Evolutionary conservation across 164 flowering plant genomes (phyloP).

Genomic region (Tetrastigma voinierianum): DNA sequence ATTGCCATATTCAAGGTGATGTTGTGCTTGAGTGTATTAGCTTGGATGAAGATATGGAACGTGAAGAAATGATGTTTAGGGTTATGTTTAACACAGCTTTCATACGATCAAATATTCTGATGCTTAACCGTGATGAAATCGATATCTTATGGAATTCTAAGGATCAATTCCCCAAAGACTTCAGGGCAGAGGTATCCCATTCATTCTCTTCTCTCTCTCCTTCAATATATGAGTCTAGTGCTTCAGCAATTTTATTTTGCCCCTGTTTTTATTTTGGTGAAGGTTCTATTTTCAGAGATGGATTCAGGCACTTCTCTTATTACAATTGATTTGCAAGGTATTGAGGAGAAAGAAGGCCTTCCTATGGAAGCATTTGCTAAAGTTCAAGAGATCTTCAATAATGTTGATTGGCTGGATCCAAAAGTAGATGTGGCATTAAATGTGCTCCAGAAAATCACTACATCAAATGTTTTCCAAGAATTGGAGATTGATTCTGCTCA

Average conservation of each 20-base stretch:
- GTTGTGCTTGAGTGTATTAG: slow-evolving; percentile 63
- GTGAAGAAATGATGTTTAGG: slow-evolving; percentile 60
- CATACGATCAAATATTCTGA: slow-evolving; percentile 60
- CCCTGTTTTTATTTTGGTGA: slow-evolving; percentile 21
- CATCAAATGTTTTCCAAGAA: slow-evolving; percentile 41
- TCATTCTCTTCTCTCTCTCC: not conserved
- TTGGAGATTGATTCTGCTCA: slow-evolving; percentile 28
- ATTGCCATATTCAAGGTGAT: slow-evolving; percentile 68
- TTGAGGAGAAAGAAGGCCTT: slow-evolving; percentile 82
- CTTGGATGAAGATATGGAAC: slow-evolving; percentile 38
- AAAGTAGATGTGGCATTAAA: slow-evolving; percentile 55
- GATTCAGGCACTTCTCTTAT: slow-evolving; percentile 40
- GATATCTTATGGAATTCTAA: slow-evolving; percentile 58
- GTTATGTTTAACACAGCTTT: slow-evolving; percentile 74
- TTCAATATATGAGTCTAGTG: not conserved
- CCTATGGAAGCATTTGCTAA: slow-evolving; percentile 86
- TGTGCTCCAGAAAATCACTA: slow-evolving; percentile 50
- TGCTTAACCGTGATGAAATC: slow-evolving; percentile 64
- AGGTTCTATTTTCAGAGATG: slow-evolving; percentile 66
- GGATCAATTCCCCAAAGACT: slow-evolving; percentile 56
- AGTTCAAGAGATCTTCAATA: slow-evolving; percentile 78
- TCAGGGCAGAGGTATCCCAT: slow-evolving; percentile 53
- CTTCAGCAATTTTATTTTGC: not conserved
- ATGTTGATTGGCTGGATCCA: slow-evolving; percentile 68
- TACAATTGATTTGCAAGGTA: slow-evolving; percentile 44